Base-by-base conservation (phyloP, 2,329 filamentous ascomycete genomes). In the Colletotrichum tanaceti region DNA sequence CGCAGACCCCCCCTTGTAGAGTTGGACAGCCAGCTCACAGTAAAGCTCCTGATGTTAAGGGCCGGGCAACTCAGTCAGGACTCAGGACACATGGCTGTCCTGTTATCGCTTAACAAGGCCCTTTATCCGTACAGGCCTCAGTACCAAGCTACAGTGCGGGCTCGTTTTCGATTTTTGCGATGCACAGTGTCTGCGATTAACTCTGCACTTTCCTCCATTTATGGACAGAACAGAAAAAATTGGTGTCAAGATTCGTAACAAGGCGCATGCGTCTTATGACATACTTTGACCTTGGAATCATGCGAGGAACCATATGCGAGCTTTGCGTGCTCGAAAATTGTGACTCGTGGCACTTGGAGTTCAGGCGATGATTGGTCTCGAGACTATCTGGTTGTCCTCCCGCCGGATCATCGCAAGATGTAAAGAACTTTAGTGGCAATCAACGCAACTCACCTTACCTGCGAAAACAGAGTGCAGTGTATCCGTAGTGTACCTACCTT, bases 1-100 rank as follows among this genome's bases (percentile, higher is more conserved):
- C 20, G 65, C 58, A 68, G 63, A 68, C 68, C 67, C 63, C 57
- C 67, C 63, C 7, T 52, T 70, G 67, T 70, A 46, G 67, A 68
- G 46, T 38, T 63, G 58, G 32, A 20, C 47, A 38, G 44, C n/a
- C 53, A 63, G 58, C 62, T 69, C 49, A 61, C 55, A 69, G 66
- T 53, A 69, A 66, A 55, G 35, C 66, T 69, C 66, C 63, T 69
- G 66, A 39, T 61, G 44, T 66, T 38, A 66, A 66, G 66, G 55
- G 44, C 60, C 18, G 16, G 49, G 43, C 14, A 46, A 22, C 50
- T 32, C 14, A n/a, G n/a, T n/a, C n/a, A n/a, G n/a, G 66, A 69
- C 49, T 69, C 66, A 69, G 62, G 49, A 38, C 24, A 20, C 35
- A 24, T 41, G 47, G 35, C 16, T 35, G 32, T 35, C 32, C 32